A percentile compares a stretch with the other conserved stretches of the same genome.
phyloP scores from a whole-genome alignment of 305 asterid genomes.

The Salvia sclarea region DNA sequence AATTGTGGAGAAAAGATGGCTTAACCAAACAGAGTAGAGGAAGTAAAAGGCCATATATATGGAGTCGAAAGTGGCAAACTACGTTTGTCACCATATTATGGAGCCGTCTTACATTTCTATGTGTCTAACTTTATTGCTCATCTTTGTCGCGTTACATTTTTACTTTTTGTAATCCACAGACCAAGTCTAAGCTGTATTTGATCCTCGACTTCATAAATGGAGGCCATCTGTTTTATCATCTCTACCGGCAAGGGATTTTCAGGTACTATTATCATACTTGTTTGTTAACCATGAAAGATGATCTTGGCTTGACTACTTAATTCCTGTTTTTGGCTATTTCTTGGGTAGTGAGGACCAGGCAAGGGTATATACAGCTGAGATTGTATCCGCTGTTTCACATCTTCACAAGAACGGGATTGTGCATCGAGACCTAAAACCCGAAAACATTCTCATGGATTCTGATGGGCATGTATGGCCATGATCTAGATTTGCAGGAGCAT shows the following conservation, averaged over 20 bases:
- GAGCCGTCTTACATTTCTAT: neutral
- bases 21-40: neutral
- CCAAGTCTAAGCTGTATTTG: slow-evolving; percentile 79
- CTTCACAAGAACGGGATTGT: slow-evolving; percentile 90
- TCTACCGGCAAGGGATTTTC: slow-evolving; percentile 92
- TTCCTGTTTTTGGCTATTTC: slow-evolving; percentile 34
- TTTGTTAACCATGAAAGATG: slow-evolving; percentile 14
- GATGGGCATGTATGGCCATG: slow-evolving; percentile 80
- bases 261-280: slow-evolving; percentile 47
- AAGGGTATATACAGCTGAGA: slow-evolving; percentile 89
- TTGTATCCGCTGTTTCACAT: slow-evolving; percentile 93
- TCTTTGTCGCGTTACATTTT: slow-evolving; percentile 24
- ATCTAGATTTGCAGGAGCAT: slow-evolving; percentile 24
- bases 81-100: neutral
- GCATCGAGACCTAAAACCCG: slow-evolving; percentile 94
- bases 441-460: slow-evolving; percentile 92
- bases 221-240: slow-evolving; percentile 96
- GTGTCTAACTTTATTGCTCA: slow-evolving; percentile 1
- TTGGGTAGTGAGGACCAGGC: slow-evolving; percentile 94
- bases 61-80: neutral
- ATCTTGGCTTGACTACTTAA: slow-evolving; percentile 32
- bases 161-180: slow-evolving; percentile 44
- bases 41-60: neutral
- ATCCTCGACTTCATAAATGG: slow-evolving; percentile 90
- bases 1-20: neutral